Evolutionary conservation across 257 asterid species (phyloP), one percentile per base, ranked within the genome.

Genomic region (Agastache rugosa): DNA sequence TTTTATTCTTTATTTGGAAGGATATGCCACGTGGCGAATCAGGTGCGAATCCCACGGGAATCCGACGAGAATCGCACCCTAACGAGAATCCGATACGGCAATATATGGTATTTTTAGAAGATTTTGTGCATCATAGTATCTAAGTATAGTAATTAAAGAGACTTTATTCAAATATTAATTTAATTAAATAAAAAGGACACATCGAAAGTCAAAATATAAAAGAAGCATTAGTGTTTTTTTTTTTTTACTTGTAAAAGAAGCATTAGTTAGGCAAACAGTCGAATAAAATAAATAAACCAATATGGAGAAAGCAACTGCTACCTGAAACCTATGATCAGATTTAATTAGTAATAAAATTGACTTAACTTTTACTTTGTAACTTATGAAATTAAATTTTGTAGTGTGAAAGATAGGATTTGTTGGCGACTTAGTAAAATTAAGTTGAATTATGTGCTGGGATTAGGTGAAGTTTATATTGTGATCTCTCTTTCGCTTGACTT

Each of bases 181-280:
- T 5, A 11, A 12, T 5, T 2, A 42, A 42, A 41, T 41, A 42
- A 42, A 41, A 42, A 12, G 48, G 48, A 11, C 16, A 42, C 48
- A 42, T 42, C 4, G 2, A 7, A 17, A 19, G 58, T 51, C 11
- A 51, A 51, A 58, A 12, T 7, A 23, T 12, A 56, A 62, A 70
- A 69, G 62, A 65, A 48, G 63, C 63, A 78, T 83, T 81, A 69
- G 88, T 81, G n/a, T n/a, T n/a, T n/a, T n/a, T n/a, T n/a, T n/a
- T n/a, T n/a, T n/a, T n/a, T n/a, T n/a, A n/a, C n/a, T n/a, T n/a
- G n/a, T 12, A 56, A 62, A 70, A 69, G 62, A 65, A 48, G 63
- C 63, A 78, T 83, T 81, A 69, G 88, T 81, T 83, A 81, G 83
- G 83, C 88, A 83, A 86, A 86, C 86, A 77, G 74, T 58, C 39